Evolutionary conservation across 768 basidiomycete genomes (phyloP), one percentile per base, ranked within the genome.

Genomic region (Glaciozyma antarctica): DNA sequence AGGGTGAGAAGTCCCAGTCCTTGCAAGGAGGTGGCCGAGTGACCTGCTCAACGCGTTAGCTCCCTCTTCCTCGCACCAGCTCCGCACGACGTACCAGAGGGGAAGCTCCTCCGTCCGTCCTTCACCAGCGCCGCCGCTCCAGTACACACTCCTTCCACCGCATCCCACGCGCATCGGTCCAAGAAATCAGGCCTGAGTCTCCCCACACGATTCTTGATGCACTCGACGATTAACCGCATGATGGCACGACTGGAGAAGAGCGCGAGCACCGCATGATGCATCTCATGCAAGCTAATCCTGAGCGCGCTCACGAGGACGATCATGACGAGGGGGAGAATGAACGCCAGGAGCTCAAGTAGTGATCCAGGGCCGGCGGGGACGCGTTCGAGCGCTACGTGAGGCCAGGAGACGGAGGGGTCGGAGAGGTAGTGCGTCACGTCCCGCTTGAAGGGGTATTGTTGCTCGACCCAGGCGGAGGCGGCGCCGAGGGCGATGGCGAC

Each of bases 21-120:
- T 47, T 66, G 71, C 54, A 65, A 71, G 9, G 73, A 54, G 3
- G 66, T 65, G 24, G 67, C 71, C 24, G 73, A 74, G 60, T 72
- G 73, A 17, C 73, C 70, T 61, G 56, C 30, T 10, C 49, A n/a
- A 24, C 49, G 13, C n/a, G n/a, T 24, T 24, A 24, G n/a, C 26
- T 15, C 49, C 49, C n/a, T n/a, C 49, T 24, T 5, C 48, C 48
- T 9, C 41, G 45, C 56, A 15, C 24, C 32, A 43, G 12, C n/a
- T n/a, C 26, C 22, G 22, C 3, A 30, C 12, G 17, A 58, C 58
- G 32, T 15, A 64, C 62, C 69, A 22, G 62, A 67, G 7, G 67
- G 67, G 54, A 71, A 66, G 2, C 43, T 45, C 43, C 66, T 61
- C 16, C 73, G 17, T 7, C 73, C 73, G 49, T 74, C 73, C 55